phyloP scores from a whole-genome alignment of 2,329 filamentous ascomycete genomes.

The Ustilaginoidea virens region DNA sequence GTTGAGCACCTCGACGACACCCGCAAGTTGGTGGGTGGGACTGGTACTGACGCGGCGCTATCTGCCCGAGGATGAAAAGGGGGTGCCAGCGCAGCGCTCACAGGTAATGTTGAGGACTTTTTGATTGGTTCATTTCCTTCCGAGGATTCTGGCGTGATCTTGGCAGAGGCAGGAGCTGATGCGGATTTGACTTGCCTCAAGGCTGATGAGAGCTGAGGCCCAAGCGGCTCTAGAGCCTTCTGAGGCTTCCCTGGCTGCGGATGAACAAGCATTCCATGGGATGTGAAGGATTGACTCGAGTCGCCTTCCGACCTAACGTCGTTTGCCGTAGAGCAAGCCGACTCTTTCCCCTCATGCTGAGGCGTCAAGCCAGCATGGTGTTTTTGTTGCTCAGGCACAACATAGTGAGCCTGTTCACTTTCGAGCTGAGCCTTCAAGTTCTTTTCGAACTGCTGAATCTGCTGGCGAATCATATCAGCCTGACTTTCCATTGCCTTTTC shows the following conservation, averaged over 20 bases:
- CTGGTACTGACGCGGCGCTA: conserved; percentile 6
- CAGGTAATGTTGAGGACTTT: conserved; percentile 24
- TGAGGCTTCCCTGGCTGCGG: conserved; percentile 4
- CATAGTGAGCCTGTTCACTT: conserved; percentile 28
- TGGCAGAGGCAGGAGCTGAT: conserved; percentile 8
- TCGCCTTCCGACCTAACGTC: conserved; percentile 6
- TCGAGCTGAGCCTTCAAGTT: conserved; percentile 27
- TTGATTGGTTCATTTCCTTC: conserved; percentile 12
- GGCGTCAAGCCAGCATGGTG: conserved; percentile 8
- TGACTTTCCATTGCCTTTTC: conserved; percentile 32
- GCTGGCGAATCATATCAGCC: conserved; percentile 24
- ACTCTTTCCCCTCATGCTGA: conserved; percentile 5
- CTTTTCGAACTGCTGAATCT: conserved; percentile 34
- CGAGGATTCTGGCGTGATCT: conserved; percentile 7
- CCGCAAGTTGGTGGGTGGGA: conserved; percentile 1
- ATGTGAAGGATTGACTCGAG: conserved; percentile 5
- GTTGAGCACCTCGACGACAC: conserved; percentile 2
- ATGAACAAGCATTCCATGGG: conserved; percentile 7
- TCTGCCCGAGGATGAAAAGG: conserved; percentile 29
- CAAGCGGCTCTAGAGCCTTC: conserved; percentile 5
- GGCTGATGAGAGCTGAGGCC: conserved; percentile 8
- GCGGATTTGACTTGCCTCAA: conserved; percentile 16
- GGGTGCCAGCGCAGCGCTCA: conserved; percentile 31
- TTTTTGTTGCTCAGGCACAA: conserved; percentile 16
- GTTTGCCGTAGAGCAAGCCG: conserved; percentile 6